A percentile compares a stretch with the other conserved stretches of the same genome.
These are phyloP conservation scores for Furcasterigmium furcatum DNA, from an alignment of 2,329 filamentous ascomycete species.

Conservation along the genomic window DNA sequence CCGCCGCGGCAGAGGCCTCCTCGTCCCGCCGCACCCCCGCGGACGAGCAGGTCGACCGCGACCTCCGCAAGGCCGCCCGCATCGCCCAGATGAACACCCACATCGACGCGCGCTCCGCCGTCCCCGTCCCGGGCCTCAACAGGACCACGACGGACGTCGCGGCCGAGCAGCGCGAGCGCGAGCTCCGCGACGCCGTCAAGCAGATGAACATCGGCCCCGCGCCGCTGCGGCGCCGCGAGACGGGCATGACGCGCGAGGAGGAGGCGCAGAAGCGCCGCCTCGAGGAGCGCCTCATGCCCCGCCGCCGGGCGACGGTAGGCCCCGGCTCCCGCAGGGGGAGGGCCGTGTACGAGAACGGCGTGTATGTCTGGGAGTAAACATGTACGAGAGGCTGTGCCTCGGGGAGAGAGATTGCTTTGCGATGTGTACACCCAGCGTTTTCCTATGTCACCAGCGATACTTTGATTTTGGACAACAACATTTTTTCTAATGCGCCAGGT, in stretches of 20 bases:
- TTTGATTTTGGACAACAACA: not conserved
- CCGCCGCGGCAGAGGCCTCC: slow-evolving; percentile 19
- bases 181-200: slow-evolving; percentile 28
- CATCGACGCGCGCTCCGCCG: slow-evolving; percentile 33
- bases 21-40: slow-evolving; percentile 4
- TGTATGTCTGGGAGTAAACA: slow-evolving; percentile 35
- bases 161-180: slow-evolving; percentile 18
- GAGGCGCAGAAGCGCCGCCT: slow-evolving; percentile 36
- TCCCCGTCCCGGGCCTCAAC: slow-evolving; percentile 16
- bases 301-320: slow-evolving; percentile 30
- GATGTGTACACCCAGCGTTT: not conserved
- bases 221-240: not conserved
- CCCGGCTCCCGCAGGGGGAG: slow-evolving; percentile 29
- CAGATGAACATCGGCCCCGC: slow-evolving; percentile 24
- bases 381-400: not conserved
- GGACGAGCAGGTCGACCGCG: slow-evolving; percentile 20
- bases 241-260: slow-evolving; percentile 25
- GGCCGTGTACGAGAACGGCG: slow-evolving; percentile 32
- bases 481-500: not conserved
- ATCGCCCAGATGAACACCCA: slow-evolving; percentile 38
- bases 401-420: not conserved
- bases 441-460: not conserved
- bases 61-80: slow-evolving; percentile 21
- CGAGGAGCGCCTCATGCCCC: slow-evolving; percentile 35
- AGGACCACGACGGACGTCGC: slow-evolving; percentile 9